Percentiles rank a stretch among this genome's conserved stretches.
Conservation (phyloP, 225 moss, liverwort and hornwort species). For the Anthoceros angustus region DNA sequence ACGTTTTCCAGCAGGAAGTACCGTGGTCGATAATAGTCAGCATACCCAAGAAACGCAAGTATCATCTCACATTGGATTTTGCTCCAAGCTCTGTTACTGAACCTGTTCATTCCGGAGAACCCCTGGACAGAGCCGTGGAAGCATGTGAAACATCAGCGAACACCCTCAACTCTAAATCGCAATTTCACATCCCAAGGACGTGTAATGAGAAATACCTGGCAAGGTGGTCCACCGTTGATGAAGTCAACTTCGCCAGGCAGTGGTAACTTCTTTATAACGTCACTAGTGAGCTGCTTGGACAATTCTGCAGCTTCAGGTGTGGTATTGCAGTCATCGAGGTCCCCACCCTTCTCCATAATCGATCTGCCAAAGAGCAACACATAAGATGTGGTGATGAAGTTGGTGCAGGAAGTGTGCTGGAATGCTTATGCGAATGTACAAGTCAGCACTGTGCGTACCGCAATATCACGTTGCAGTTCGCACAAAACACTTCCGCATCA, state of each 20-base stretch:
- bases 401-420: background rate
- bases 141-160: background rate
- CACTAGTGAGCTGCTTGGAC: constrained; percentile 31
- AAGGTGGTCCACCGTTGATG: constrained; percentile 93
- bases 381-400: background rate
- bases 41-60: constrained; percentile 69
- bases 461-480: constrained; percentile 86
- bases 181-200: background rate
- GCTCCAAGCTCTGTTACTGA: constrained; percentile 88
- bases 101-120: constrained; percentile 98
- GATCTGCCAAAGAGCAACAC: constrained; percentile 22
- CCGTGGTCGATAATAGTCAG: constrained; percentile 86
- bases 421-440: background rate
- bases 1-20: constrained; percentile 97
- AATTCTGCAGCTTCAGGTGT: constrained; percentile 71
- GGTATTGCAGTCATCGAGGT: constrained; percentile 66
- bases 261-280: constrained; percentile 42
- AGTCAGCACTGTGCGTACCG: constrained; percentile 24
- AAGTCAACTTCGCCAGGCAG: constrained; percentile 92
- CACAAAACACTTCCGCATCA: constrained; percentile 57
- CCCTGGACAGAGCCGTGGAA: constrained; percentile 29
- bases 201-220: constrained; percentile 40
- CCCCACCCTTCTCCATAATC: constrained; percentile 85
- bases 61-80: constrained; percentile 99
- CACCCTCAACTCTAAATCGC: background rate